phyloP scores from a whole-genome alignment of 2,329 filamentous ascomycete genomes.

The Lecanicillium sp. region DNA sequence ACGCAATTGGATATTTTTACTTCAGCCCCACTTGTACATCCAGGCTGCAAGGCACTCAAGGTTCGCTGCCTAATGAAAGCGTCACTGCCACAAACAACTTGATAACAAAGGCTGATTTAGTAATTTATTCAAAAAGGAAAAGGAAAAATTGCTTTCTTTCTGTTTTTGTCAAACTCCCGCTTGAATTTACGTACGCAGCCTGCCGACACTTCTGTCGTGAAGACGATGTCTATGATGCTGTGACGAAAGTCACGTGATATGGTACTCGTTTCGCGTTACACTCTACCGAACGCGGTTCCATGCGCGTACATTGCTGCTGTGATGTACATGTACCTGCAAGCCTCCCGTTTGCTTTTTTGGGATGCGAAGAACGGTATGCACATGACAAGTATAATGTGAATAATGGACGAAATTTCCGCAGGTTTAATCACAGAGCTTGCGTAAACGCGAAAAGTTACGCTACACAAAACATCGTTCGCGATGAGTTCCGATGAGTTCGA shows the following conservation, averaged over 20 bases:
- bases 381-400: background rate
- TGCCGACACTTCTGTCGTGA: too few species aligned
- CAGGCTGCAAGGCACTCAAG: constrained; percentile 3
- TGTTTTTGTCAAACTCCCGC: too few species aligned
- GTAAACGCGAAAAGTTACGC: background rate
- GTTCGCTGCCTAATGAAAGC: background rate
- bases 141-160: too few species aligned
- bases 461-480: constrained; percentile 8
- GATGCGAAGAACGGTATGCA: background rate
- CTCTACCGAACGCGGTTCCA: constrained; percentile 7
- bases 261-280: constrained; percentile 26
- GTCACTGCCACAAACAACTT: background rate
- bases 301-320: constrained; percentile 7
- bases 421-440: too few species aligned
- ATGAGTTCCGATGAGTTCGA: constrained; percentile 60
- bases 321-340: background rate
- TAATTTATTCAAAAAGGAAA: too few species aligned
- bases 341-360: background rate
- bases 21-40: constrained; percentile 5
- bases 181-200: too few species aligned
- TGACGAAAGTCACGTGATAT: constrained; percentile 22
- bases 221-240: background rate
- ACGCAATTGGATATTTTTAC: constrained; percentile 1
- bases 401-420: too few species aligned
- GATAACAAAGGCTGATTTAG: too few species aligned